Evolutionary conservation across 768 basidiomycete genomes (phyloP).

Genomic region (Gymnopilus dilepis): DNA sequence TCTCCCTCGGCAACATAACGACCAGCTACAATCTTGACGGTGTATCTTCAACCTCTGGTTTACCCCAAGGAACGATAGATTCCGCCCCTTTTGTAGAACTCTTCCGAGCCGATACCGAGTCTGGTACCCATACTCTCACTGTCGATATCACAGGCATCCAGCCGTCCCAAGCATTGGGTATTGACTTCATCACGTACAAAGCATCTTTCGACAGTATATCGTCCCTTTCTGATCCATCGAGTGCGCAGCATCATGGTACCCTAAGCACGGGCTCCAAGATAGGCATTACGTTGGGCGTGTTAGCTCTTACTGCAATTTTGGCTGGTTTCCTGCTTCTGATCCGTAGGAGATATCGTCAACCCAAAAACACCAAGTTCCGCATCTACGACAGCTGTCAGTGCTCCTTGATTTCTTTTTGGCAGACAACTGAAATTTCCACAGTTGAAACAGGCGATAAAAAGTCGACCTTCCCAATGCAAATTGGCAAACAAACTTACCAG

Average conservation of each 20-base stretch:
- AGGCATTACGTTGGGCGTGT: conserved; percentile 22
- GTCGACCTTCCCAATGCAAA: neutral
- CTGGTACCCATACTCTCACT: conserved; percentile 41
- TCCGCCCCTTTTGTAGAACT: conserved; percentile 38
- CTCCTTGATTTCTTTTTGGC: neutral
- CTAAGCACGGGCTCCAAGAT: conserved; percentile 15
- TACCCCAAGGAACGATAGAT: conserved; percentile 34
- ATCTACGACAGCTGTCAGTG: conserved; percentile 8
- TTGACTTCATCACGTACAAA: conserved; percentile 48
- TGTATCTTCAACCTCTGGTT: conserved; percentile 23
- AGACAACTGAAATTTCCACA: neutral
- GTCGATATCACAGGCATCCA: conserved; percentile 44
- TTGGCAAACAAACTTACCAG: neutral
- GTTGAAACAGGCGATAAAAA: conserved; percentile 10
- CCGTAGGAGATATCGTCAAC: conserved; percentile 1
- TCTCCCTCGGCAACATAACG: conserved; percentile 33
- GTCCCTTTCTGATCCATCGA: conserved; percentile 7
- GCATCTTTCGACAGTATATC: conserved; percentile 34
- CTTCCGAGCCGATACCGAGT: conserved; percentile 38
- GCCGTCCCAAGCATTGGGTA: conserved; percentile 35
- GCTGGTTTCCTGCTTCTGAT: neutral
- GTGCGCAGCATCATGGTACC: neutral
- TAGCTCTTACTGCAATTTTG: neutral
- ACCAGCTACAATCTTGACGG: conserved; percentile 43
- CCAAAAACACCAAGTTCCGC: conserved; percentile 6